Percentiles rank a stretch among this genome's conserved stretches.
phyloP scores from a whole-genome alignment of 1,284 basidiomycete genomes.

The Mycena sp. region DNA sequence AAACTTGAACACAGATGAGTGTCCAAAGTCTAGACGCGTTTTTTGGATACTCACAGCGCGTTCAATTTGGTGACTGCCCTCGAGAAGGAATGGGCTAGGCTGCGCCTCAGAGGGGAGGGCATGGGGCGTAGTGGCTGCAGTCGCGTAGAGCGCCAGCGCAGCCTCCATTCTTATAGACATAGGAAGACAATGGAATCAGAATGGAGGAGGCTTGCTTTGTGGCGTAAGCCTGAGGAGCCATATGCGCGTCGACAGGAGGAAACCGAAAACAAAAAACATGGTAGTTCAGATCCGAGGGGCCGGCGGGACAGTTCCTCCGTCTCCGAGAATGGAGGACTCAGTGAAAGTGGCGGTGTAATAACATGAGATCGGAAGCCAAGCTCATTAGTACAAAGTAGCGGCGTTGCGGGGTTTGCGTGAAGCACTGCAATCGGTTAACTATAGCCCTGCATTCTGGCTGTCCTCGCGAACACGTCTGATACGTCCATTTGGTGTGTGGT shows the following conservation, averaged over 20 bases:
- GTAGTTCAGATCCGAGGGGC: constrained; percentile 22
- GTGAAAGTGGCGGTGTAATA: too few species aligned
- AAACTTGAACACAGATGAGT: constrained; percentile 10
- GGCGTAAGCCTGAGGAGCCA: constrained; percentile 25
- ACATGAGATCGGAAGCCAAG: too few species aligned
- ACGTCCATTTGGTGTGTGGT: too few species aligned
- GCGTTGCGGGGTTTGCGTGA: too few species aligned
- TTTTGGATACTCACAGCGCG: constrained; percentile 6
- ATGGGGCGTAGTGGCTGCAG: constrained; percentile 16
- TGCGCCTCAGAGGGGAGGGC: constrained; percentile 16
- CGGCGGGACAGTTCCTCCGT: neutral
- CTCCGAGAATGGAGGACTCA: constrained; percentile 22
- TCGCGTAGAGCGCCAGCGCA: neutral
- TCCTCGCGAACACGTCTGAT: neutral
- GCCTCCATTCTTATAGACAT: constrained; percentile 32
- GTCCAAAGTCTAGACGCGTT: neutral
- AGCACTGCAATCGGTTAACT: too few species aligned
- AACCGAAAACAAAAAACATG: constrained; percentile 24
- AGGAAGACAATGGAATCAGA: constrained; percentile 31
- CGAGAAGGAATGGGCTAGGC: constrained; percentile 10
- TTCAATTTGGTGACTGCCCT: constrained; percentile 19
- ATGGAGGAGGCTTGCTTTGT: constrained; percentile 25
- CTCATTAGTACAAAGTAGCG: too few species aligned
- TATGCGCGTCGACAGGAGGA: constrained; percentile 18
- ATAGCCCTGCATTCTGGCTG: too few species aligned